A percentile compares a stretch with the other conserved stretches of the same genome.
Conservation (phyloP, 306 rosid genomes). For the Quercus variabilis region DNA sequence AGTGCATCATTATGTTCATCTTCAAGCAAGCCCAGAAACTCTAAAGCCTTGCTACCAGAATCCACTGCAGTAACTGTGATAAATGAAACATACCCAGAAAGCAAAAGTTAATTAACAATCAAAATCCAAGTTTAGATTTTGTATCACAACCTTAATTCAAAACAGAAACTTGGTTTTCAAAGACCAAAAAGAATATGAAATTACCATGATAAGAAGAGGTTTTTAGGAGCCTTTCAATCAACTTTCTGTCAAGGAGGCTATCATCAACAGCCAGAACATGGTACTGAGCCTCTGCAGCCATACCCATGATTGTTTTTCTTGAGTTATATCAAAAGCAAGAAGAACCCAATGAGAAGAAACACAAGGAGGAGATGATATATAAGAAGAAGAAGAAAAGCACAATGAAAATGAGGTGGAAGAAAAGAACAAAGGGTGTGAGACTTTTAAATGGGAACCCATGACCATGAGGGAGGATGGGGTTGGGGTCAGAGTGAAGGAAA, state of each 20-base stretch:
- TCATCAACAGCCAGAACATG: constrained; percentile 95
- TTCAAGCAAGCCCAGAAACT: constrained; percentile 63
- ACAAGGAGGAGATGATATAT: background rate
- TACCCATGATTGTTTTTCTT: constrained; percentile 38
- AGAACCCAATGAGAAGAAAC: background rate
- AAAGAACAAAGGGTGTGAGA: constrained; percentile 21
- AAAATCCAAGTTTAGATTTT: background rate
- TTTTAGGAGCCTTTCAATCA: constrained; percentile 83
- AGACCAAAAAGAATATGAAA: background rate
- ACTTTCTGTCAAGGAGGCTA: constrained; percentile 65
- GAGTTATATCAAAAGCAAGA: background rate
- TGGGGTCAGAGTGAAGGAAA: constrained; percentile 39
- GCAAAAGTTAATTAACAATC: background rate
- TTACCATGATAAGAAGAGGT: constrained; percentile 83
- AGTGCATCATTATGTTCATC: constrained; percentile 36
- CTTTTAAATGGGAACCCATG: constrained; percentile 44
- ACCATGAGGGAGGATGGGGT: background rate
- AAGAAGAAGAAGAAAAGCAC: background rate
- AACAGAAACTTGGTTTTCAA: background rate
- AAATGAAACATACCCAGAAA: constrained; percentile 11
- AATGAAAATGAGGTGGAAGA: constrained; percentile 4
- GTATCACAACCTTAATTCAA: background rate
- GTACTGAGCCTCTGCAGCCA: constrained; percentile 51
- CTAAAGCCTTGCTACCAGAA: constrained; percentile 75
- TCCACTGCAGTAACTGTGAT: constrained; percentile 74